Percentiles rank a stretch among this genome's conserved stretches.
Conservation (phyloP, 2,329 filamentous ascomycete genomes). For the Clathrospora elynae region DNA sequence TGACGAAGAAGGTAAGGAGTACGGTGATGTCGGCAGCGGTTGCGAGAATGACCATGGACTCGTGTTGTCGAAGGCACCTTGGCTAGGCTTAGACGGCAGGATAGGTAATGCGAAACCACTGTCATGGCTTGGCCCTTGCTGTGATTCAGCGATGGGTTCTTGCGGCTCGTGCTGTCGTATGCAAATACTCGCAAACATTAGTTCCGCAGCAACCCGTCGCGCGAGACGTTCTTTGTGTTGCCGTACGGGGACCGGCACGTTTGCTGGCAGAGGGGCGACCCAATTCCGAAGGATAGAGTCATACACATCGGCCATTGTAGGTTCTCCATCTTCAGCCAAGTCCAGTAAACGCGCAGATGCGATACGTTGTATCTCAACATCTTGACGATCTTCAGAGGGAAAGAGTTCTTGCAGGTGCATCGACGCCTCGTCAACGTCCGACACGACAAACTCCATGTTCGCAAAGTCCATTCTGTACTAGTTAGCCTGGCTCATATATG, state of each 20-base stretch:
- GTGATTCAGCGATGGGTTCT: slow-evolving; percentile 14
- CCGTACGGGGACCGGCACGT: slow-evolving; percentile 32
- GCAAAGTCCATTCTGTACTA: slow-evolving; percentile 29
- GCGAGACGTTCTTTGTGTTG: slow-evolving; percentile 40
- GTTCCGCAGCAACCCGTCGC: slow-evolving; percentile 45
- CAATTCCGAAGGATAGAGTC: slow-evolving; percentile 41
- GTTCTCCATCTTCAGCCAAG: slow-evolving; percentile 11
- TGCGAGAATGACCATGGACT: slow-evolving; percentile 9
- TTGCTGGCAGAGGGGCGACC: slow-evolving; percentile 37
- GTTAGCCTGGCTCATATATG: slow-evolving; percentile 6
- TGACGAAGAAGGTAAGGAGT: slow-evolving; percentile 25
- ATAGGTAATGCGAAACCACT: slow-evolving; percentile 25
- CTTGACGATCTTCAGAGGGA: background rate
- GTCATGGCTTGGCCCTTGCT: slow-evolving; percentile 15
- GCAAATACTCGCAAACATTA: slow-evolving; percentile 45
- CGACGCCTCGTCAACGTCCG: slow-evolving; percentile 42
- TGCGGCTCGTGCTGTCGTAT: slow-evolving; percentile 15
- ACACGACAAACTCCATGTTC: slow-evolving; percentile 20
- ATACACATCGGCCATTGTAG: slow-evolving; percentile 35
- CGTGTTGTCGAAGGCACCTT: background rate
- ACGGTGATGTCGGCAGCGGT: slow-evolving; percentile 21
- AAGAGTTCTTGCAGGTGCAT: slow-evolving; percentile 28
- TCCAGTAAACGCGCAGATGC: slow-evolving; percentile 22
- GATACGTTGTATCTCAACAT: slow-evolving; percentile 22
- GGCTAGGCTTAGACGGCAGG: slow-evolving; percentile 23